Evolutionary conservation across 345 rosid species (phyloP), one percentile per base, ranked within the genome.

Genomic region (Gossypium raimondii): DNA sequence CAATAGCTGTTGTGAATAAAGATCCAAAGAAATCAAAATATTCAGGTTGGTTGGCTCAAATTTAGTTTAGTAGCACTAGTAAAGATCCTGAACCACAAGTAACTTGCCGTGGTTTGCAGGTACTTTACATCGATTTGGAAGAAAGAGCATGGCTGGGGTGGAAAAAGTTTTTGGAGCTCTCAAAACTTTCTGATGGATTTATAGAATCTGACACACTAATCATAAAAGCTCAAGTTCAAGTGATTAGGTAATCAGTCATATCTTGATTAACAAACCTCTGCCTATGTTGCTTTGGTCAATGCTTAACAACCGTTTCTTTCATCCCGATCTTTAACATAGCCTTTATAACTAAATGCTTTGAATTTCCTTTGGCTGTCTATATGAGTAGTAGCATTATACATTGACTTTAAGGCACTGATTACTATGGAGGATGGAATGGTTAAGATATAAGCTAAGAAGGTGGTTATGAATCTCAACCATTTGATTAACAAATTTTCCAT

Each of bases 101-200:
- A 48, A 80, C 83, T 72, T 79, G 67, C 64, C 67, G 47, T n/a
- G 55, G 25, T 58, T 70, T 86, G 81, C 82, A 91, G 98, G 93
- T 87, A 89, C 99, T 18, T 80, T 93, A 51, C 94, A 95, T 85
- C 90, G 96, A 43, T 95, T 80, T 85, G 92, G 80, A 91, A 95
- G 87, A 88, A 90, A 82, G 98, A 95, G 85, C 94, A 93, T 82
- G 93, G 89, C 63, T 91, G 99, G 98, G 99, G 96, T 91, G 98
- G 98, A 90, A 90, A 83, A 95, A 95, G 71, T 91, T 95, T 80
- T 93, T 91, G 88, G 99, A 93, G 80, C 82, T 93, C 67, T 85
- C 92, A 45, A 93, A 93, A 84, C 83, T 95, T 65, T 78, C 79
- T 75, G 97, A 95, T 63, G 99, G 97, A 55, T 95, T 90, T 82